A percentile compares a stretch with the other conserved stretches of the same genome.
Evolutionary conservation across 257 asterid species (phyloP).

Genomic region (Solanum virginianum): DNA sequence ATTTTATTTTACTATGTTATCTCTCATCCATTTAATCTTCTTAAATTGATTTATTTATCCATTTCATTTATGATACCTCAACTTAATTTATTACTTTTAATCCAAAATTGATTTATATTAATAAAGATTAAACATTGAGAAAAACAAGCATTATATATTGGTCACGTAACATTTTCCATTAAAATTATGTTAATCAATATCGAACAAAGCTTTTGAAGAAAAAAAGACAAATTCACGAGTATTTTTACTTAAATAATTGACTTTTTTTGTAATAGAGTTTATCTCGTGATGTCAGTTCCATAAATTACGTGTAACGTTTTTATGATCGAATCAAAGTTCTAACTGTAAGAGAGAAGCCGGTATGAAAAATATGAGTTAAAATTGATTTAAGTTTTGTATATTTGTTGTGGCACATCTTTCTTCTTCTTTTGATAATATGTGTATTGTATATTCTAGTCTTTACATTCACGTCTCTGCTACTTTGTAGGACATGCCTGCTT

Average conservation of each 20-base stretch:
- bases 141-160: no score
- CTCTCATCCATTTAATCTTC: no score
- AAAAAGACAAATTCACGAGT: neutral
- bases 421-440: neutral
- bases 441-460: neutral
- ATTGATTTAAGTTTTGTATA: neutral
- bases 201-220: no score
- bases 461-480: neutral
- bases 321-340: neutral
- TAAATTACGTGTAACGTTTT: neutral
- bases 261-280: neutral
- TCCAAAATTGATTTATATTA: neutral
- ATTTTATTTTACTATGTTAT: no score
- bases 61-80: neutral
- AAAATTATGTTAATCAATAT: no score
- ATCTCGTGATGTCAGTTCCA: neutral
- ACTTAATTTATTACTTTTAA: neutral
- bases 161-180: no score
- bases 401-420: neutral
- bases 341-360: neutral
- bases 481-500: neutral
- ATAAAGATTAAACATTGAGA: no score
- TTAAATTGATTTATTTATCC: no score
- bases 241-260: neutral
- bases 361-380: neutral